These are phyloP conservation scores for Phaeosphaeriaceae sp. DNA, from an alignment of 2,329 filamentous ascomycete species.

Conservation along the genomic window DNA sequence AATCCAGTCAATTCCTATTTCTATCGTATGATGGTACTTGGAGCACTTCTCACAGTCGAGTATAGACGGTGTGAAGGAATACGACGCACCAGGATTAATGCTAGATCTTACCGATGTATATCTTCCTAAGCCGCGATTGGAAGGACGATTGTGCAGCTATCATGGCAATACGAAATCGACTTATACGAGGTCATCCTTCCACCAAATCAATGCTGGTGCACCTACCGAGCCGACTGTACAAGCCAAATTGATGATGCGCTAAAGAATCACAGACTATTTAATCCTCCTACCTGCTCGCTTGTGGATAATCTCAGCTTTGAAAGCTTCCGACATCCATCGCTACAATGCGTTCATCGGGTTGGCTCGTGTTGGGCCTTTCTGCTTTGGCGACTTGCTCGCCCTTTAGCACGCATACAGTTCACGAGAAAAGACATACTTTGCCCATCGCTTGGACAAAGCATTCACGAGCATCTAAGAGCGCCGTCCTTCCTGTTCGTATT, in stretches of 20 bases:
- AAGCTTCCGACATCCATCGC: neutral
- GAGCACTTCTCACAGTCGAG: no score
- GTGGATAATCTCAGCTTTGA: neutral
- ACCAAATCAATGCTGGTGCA: neutral
- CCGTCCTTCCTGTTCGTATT: conserved; percentile 19
- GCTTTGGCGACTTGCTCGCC: conserved; percentile 9
- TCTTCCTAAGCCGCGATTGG: neutral
- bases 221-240: neutral
- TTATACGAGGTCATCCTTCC: neutral
- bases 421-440: conserved; percentile 21
- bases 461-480: conserved; percentile 18
- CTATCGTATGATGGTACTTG: no score
- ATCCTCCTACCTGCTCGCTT: neutral
- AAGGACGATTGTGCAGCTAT: neutral
- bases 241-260: neutral
- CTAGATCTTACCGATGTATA: neutral
- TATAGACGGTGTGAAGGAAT: no score
- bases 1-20: no score
- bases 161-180: neutral
- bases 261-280: neutral
- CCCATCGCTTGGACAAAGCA: conserved; percentile 20
- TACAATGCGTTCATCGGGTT: conserved; percentile 17
- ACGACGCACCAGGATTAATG: neutral
- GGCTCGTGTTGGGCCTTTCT: conserved; percentile 11
- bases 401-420: conserved; percentile 11